These are phyloP conservation scores for Hypomyces rosellus DNA, from an alignment of 2,329 filamentous ascomycete species.

Conservation along the genomic window DNA sequence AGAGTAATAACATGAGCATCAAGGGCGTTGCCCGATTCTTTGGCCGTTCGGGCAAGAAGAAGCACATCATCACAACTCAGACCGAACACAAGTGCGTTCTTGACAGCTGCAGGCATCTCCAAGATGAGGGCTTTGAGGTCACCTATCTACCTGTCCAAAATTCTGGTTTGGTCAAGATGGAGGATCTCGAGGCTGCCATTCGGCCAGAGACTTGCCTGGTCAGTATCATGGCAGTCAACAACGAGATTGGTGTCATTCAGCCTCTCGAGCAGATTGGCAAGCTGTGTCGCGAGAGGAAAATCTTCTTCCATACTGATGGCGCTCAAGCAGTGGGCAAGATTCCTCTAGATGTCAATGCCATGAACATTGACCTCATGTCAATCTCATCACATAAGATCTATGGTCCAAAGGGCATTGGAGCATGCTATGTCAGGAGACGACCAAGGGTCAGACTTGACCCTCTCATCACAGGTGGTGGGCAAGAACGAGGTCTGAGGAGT, in stretches of 20 bases:
- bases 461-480: slow-evolving; percentile 91
- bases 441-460: slow-evolving; percentile 92
- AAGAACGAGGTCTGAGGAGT: slow-evolving; percentile 90
- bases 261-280: slow-evolving; percentile 89
- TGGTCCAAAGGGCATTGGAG: slow-evolving; percentile 92
- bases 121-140: slow-evolving; percentile 92
- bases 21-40: slow-evolving; percentile 97
- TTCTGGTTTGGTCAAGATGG: slow-evolving; percentile 79
- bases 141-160: slow-evolving; percentile 91
- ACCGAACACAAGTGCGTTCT: slow-evolving; percentile 99
- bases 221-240: slow-evolving; percentile 98
- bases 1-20: slow-evolving; percentile 99
- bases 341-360: slow-evolving; percentile 89
- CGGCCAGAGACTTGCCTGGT: slow-evolving; percentile 86
- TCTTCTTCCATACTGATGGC: slow-evolving; percentile 97
- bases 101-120: slow-evolving; percentile 92
- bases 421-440: slow-evolving; percentile 88
- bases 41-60: slow-evolving; percentile 89
- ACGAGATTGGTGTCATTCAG: slow-evolving; percentile 99
- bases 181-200: slow-evolving; percentile 81
- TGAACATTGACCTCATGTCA: slow-evolving; percentile 98
- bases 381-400: slow-evolving; percentile 99
- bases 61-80: slow-evolving; percentile 94
- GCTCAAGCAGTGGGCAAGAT: slow-evolving; percentile 99
- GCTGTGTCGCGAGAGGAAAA: slow-evolving; percentile 82